These are phyloP conservation scores for Opeltia flavorubescens DNA, from an alignment of 495 filamentous ascomycete genomes.

Conservation along the genomic window DNA sequence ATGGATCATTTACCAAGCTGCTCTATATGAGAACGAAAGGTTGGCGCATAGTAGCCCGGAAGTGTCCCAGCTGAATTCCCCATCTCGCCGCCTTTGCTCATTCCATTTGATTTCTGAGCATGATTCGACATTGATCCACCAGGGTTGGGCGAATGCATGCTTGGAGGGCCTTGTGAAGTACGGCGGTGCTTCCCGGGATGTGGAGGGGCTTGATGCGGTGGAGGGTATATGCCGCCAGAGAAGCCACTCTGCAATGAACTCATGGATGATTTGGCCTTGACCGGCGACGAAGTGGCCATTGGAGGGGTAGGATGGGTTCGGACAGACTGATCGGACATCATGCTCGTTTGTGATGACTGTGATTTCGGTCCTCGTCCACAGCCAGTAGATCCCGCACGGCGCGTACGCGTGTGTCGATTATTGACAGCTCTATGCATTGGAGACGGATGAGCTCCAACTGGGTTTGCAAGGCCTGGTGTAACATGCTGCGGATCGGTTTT, in stretches of 20 bases:
- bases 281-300: conserved; percentile 69
- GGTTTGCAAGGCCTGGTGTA: conserved; percentile 46
- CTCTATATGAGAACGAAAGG: conserved; percentile 88
- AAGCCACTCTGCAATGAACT: conserved; percentile 50
- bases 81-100: conserved; percentile 10
- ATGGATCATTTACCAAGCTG: conserved; percentile 88
- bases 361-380: conserved; percentile 28
- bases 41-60: conserved; percentile 63
- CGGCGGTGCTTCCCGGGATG: conserved; percentile 22
- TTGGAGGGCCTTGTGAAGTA: neutral
- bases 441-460: conserved; percentile 44
- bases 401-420: conserved; percentile 52
- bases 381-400: conserved; percentile 54
- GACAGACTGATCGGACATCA: conserved; percentile 24
- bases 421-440: conserved; percentile 59
- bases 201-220: conserved; percentile 32
- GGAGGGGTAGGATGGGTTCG: conserved; percentile 60
- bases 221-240: neutral
- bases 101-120: neutral
- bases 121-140: neutral
- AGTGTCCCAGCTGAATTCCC: conserved; percentile 20
- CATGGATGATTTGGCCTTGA: conserved; percentile 53
- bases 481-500: conserved; percentile 68
- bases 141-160: neutral
- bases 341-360: conserved; percentile 15